These are phyloP conservation scores for Penicillium sp. DNA, from an alignment of 2,329 filamentous ascomycete species.

Conservation along the genomic window DNA sequence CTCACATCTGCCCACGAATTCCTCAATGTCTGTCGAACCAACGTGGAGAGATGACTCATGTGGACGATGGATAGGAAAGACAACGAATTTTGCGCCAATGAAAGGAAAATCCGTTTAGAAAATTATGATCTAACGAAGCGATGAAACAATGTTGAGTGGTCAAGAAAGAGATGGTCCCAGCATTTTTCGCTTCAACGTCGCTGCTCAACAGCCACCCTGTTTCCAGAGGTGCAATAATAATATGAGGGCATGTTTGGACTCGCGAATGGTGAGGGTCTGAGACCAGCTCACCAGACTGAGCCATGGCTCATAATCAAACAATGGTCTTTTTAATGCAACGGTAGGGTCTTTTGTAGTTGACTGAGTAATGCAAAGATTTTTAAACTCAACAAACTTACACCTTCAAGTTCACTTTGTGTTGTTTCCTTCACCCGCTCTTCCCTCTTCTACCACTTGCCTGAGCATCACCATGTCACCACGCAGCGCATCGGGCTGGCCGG, in stretches of 20 bases:
- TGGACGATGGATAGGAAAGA: too few species aligned
- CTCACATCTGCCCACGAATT: too few species aligned
- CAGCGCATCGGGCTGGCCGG: background rate
- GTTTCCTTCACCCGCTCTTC: background rate
- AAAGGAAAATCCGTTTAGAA: background rate
- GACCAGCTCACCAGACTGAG: background rate
- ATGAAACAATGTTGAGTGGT: background rate
- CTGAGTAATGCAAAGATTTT: background rate
- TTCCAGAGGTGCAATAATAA: background rate
- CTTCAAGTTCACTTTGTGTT: background rate
- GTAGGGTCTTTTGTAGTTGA: background rate
- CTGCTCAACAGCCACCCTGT: background rate
- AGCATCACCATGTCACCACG: background rate
- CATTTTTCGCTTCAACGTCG: background rate
- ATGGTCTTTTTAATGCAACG: background rate
- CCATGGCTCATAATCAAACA: background rate
- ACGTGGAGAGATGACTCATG: too few species aligned
- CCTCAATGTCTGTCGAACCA: too few species aligned
- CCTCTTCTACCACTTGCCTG: background rate
- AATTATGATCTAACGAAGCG: background rate
- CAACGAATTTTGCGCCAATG: too few species aligned
- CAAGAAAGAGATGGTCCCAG: background rate
- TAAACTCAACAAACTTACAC: background rate
- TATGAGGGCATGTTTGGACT: background rate
- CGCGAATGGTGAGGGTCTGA: background rate